phyloP scores from a whole-genome alignment of 768 basidiomycete species.

The Chiua virens region DNA sequence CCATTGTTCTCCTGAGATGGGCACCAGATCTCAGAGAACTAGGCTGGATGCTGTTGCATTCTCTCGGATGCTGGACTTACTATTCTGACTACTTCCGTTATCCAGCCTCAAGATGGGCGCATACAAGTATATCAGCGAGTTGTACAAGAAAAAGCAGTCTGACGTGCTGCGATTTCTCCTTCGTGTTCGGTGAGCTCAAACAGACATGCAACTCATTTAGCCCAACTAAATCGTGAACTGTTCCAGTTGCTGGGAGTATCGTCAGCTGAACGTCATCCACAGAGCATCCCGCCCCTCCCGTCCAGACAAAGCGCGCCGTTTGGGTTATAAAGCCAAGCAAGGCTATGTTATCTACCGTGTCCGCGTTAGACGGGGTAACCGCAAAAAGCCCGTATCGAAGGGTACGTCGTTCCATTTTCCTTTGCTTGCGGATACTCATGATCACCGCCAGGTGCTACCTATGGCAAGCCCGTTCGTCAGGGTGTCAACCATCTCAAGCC shows the following conservation, averaged over 20 bases:
- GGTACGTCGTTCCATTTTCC: conserved; percentile 48
- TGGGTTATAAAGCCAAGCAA: conserved; percentile 99
- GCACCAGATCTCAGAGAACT: conserved; percentile 3
- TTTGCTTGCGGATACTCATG: not conserved
- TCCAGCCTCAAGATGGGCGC: conserved; percentile 74
- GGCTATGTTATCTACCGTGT: conserved; percentile 98
- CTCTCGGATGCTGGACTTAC: conserved; percentile 12
- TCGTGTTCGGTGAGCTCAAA: conserved; percentile 76
- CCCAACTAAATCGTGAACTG: conserved; percentile 4
- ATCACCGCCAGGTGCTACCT: conserved; percentile 76
- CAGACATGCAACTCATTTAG: not conserved
- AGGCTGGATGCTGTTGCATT: conserved; percentile 24
- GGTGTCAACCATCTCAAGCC: conserved; percentile 99
- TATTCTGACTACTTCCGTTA: conserved; percentile 18
- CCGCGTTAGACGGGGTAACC: conserved; percentile 96
- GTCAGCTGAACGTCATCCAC: conserved; percentile 97
- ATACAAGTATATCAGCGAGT: conserved; percentile 95
- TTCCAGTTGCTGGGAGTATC: conserved; percentile 94
- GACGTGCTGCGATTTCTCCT: conserved; percentile 97
- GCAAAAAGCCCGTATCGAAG: conserved; percentile 98
- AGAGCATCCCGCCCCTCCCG: conserved; percentile 97
- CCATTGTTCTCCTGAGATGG: conserved; percentile 7
- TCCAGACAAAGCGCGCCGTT: conserved; percentile 97
- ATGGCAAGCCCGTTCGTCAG: conserved; percentile 98
- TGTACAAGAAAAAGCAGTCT: conserved; percentile 98